phyloP scores from a whole-genome alignment of 495 filamentous ascomycete genomes.

The Penicillium subrubescens region DNA sequence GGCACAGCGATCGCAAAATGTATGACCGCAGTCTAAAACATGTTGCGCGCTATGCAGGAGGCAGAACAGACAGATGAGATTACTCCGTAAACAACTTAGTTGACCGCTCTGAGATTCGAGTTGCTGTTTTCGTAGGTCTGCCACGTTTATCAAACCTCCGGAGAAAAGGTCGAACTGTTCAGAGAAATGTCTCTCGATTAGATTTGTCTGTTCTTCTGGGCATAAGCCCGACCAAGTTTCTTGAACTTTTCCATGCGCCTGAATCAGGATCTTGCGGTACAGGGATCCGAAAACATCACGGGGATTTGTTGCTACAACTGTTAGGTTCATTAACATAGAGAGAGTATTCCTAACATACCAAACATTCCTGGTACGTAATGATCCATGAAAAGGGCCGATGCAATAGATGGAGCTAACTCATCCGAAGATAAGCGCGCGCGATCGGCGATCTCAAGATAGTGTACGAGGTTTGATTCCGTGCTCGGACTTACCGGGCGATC shows the following conservation, averaged over 20 bases:
- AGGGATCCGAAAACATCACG: neutral
- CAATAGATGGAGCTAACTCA: neutral
- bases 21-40: neutral
- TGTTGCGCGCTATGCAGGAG: neutral
- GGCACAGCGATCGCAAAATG: neutral
- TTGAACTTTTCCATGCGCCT: neutral
- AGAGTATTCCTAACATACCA: neutral
- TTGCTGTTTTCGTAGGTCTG: neutral
- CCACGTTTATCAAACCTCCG: neutral
- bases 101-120: neutral
- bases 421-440: neutral
- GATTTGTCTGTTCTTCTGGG: neutral
- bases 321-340: neutral
- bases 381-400: neutral
- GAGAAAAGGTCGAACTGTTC: neutral
- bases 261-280: neutral
- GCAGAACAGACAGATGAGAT: neutral
- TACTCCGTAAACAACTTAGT: neutral
- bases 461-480: neutral
- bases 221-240: neutral
- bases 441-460: neutral
- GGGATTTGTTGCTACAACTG: neutral
- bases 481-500: neutral
- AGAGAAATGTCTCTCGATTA: neutral
- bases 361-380: neutral